Evolutionary conservation across 1,139 yeast genomes (phyloP), one percentile per base, ranked within the genome.

Genomic region (Hemisphaericaspora xylanilytica): DNA sequence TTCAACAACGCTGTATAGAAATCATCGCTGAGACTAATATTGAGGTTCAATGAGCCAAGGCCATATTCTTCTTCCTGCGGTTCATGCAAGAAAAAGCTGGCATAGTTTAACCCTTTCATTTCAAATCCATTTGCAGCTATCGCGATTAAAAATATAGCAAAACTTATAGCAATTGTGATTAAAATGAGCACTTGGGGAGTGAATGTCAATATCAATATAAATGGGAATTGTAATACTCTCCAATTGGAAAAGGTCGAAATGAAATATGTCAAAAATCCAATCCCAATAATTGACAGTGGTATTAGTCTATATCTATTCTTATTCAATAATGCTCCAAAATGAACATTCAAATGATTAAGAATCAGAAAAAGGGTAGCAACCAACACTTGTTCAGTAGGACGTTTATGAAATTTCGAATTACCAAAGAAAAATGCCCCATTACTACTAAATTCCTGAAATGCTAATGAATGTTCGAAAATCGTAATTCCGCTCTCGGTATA

Each of bases 381-480:
- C 27, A 83, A 58, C 15, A 81, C 61, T 50, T 78, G 82, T 28
- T 73, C 73, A 0, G 80, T 67, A 7, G 87, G 82, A 15, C 70
- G 53, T 28, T 60, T 61, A 4, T 45, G 47, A 16, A 46, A 40
- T 15, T 49, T 49, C 9, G 53, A 46, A 37, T 56, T 51, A 11
- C 61, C 59, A 38, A 61, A 52, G 39, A 65, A 57, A 22, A 62
- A 48, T 0, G 61, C 60, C 1, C 59, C 61, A 16, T 70, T 59
- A n/a, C 74, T 65, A 49, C 80, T 80, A 22, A 75, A 79, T 50
- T 83, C 90, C 53, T 84, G 89, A 52, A 82, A 83, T 10, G 87
- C 85, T 21, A 83, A 59, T 1, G 89, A 81, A 52, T 80, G 83
- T 52, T 85, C 94, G 56, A 85, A 83, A 24, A 84, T 61, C 0